A percentile compares a stretch with the other conserved stretches of the same genome.
Evolutionary conservation across 164 flowering plant genomes (phyloP).

Genomic region (Vitis rupestris): DNA sequence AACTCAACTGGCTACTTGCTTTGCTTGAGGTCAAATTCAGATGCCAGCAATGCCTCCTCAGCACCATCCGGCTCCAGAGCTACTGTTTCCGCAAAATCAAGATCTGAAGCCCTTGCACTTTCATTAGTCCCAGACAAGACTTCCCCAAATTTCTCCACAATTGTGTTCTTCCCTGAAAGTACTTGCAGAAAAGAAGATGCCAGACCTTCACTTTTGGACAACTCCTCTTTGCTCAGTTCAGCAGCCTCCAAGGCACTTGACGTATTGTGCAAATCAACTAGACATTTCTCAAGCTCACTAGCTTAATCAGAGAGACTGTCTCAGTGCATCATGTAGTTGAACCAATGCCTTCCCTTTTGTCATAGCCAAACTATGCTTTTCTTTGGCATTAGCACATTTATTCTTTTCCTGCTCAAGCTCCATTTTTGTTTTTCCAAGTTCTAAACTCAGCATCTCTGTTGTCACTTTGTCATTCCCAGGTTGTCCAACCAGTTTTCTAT

Average conservation of each 20-base stretch:
- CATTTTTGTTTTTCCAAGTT: slow-evolving; percentile 40
- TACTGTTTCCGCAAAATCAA: too few species aligned
- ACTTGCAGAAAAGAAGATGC: slow-evolving; percentile 62
- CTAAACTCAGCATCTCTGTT: slow-evolving; percentile 37
- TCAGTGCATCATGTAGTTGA: slow-evolving; percentile 81
- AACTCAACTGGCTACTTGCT: too few species aligned
- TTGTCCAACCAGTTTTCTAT: slow-evolving; percentile 47
- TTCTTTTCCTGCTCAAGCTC: slow-evolving; percentile 85
- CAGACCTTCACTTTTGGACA: slow-evolving; percentile 44
- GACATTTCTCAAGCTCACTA: slow-evolving; percentile 64
- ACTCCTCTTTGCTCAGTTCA: slow-evolving; percentile 44
- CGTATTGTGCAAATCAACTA: slow-evolving; percentile 63
- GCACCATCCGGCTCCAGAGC: too few species aligned
- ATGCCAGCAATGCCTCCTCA: too few species aligned
- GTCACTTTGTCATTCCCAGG: slow-evolving; percentile 39
- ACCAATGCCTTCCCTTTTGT: slow-evolving; percentile 95
- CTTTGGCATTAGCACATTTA: slow-evolving; percentile 59
- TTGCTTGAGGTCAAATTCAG: too few species aligned
- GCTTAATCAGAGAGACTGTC: slow-evolving; percentile 72
- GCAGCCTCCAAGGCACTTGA: slow-evolving; percentile 67
- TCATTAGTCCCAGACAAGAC: slow-evolving; percentile 36
- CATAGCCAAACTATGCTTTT: slow-evolving; percentile 93
- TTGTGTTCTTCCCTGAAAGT: slow-evolving; percentile 37
- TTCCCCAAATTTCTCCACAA: slow-evolving; percentile 52
- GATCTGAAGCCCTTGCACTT: slow-evolving; percentile 36